A percentile compares a stretch with the other conserved stretches of the same genome.
Evolutionary conservation across 2,329 filamentous ascomycete genomes (phyloP).

Genomic region (Aspergillus transmontanensis): DNA sequence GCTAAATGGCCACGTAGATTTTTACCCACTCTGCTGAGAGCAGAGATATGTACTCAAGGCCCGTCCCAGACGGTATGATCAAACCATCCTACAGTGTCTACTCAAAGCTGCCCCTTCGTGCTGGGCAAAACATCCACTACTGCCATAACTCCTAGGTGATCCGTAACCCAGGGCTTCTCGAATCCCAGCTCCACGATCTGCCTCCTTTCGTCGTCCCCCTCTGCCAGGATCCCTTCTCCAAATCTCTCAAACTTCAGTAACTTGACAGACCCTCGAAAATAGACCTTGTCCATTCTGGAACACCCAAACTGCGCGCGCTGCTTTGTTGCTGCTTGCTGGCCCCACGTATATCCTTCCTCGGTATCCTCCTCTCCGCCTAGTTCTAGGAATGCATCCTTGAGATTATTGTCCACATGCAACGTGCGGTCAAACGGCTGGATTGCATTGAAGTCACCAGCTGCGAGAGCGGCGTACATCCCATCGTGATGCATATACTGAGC

Average conservation of each 20-base stretch:
- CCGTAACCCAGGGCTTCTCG: slow-evolving; percentile 15
- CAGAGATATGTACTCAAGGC: background rate
- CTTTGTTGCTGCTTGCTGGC: slow-evolving; percentile 10
- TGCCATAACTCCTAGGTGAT: slow-evolving; percentile 14
- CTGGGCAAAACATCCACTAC: background rate
- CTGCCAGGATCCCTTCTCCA: slow-evolving; percentile 6
- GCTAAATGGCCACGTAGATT: too few relatives aligned
- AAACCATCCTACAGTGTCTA: background rate
- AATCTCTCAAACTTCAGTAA: slow-evolving; percentile 7
- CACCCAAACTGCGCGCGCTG: slow-evolving; percentile 8
- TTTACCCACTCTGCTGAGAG: background rate
- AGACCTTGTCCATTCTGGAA: slow-evolving; percentile 17
- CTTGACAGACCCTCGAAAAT: background rate
- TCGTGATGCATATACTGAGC: slow-evolving; percentile 3
- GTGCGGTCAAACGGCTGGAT: slow-evolving; percentile 13
- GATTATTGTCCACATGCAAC: slow-evolving; percentile 6
- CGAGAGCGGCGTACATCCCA: background rate
- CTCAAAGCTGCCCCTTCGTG: background rate
- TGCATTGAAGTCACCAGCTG: slow-evolving; percentile 12
- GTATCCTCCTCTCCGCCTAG: slow-evolving; percentile 9
- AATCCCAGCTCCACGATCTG: slow-evolving; percentile 7
- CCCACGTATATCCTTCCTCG: slow-evolving; percentile 14
- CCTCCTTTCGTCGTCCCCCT: slow-evolving; percentile 1
- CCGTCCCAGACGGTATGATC: background rate
- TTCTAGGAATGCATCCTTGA: slow-evolving; percentile 14